phyloP scores from a whole-genome alignment of 176 grass and related monocot species.

The Eragrostis nindensis region DNA sequence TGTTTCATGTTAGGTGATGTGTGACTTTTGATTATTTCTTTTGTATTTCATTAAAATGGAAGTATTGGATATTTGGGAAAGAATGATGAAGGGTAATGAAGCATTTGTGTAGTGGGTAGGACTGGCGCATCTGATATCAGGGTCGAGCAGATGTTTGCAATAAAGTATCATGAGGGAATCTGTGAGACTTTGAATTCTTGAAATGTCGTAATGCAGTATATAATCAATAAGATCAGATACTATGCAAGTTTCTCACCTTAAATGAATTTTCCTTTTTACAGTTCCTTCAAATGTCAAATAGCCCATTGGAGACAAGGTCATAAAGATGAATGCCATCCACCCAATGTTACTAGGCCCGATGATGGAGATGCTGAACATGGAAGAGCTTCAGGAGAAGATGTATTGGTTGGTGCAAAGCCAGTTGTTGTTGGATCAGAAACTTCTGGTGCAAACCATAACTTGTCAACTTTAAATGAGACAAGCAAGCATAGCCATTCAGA shows the following conservation, averaged over 20 bases:
- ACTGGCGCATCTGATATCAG: background rate
- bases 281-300: constrained; percentile 96
- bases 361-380: constrained; percentile 39
- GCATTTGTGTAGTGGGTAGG: background rate
- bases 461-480: constrained; percentile 39
- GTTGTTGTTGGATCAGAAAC: constrained; percentile 31
- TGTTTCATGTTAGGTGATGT: background rate
- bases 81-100: background rate
- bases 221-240: background rate
- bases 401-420: constrained; percentile 37
- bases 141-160: background rate
- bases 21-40: background rate
- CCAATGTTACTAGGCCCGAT: constrained; percentile 41
- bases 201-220: background rate
- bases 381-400: constrained; percentile 47
- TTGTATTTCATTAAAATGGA: background rate
- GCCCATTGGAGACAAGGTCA: constrained; percentile 98
- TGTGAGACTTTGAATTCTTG: background rate
- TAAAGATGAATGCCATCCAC: constrained; percentile 83
- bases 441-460: constrained; percentile 35
- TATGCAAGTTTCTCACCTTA: constrained; percentile 8
- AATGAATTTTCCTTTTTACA: constrained; percentile 38
- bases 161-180: background rate
- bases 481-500: constrained; percentile 19
- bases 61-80: background rate